Evolutionary conservation across 371 early-diverging fungal species (phyloP).

Genomic region (Rhizopus microsporus): DNA sequence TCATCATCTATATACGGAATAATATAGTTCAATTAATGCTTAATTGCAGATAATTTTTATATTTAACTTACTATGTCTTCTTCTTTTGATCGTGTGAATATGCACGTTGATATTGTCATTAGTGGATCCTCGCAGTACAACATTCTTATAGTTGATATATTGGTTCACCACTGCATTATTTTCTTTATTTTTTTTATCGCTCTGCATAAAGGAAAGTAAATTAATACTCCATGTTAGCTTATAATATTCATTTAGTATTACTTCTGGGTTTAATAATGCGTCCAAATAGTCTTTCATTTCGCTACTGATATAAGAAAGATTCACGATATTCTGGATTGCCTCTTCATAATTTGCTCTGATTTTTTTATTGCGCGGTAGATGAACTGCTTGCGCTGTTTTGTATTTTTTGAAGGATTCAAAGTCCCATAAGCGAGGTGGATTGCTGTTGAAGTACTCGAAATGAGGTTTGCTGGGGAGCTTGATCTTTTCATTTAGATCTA

Average conservation of each 20-base stretch:
- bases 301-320: conserved; percentile 9
- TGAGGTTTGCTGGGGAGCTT: not conserved
- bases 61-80: conserved; percentile 9
- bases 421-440: conserved; percentile 12
- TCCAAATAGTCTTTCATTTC: conserved; percentile 17
- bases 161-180: too few species aligned
- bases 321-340: conserved; percentile 7
- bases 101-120: too few species aligned
- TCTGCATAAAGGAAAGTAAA: conserved; percentile 12
- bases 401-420: conserved; percentile 10
- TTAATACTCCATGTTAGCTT: conserved; percentile 14
- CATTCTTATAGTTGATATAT: too few species aligned
- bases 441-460: conserved; percentile 7
- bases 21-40: conserved; percentile 11
- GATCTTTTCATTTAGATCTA: not conserved
- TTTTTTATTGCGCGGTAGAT: conserved; percentile 10
- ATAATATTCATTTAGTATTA: conserved; percentile 14
- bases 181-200: too few species aligned
- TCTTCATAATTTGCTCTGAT: conserved; percentile 12
- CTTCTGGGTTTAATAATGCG: conserved; percentile 7
- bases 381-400: conserved; percentile 8
- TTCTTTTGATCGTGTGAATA: too few species aligned
- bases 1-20: conserved; percentile 15
- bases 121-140: too few species aligned
- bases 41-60: conserved; percentile 10